These are phyloP conservation scores for Kuraishia ogatae DNA, from an alignment of 805 yeast genomes.

Conservation along the genomic window DNA sequence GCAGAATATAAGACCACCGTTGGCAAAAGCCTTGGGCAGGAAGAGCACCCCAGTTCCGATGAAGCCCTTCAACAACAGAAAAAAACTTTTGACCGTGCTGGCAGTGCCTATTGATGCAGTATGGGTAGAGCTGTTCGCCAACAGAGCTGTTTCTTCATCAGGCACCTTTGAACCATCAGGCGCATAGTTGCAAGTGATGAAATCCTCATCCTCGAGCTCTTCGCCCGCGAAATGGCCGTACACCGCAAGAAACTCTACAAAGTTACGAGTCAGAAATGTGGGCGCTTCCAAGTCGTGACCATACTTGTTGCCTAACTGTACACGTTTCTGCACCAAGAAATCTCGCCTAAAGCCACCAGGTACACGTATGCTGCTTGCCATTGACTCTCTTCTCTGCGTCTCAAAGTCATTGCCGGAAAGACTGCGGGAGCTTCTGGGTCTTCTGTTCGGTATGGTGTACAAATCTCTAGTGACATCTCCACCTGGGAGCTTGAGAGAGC, in stretches of 20 bases:
- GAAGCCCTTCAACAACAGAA: slow-evolving; percentile 63
- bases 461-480: slow-evolving; percentile 46
- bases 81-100: slow-evolving; percentile 63
- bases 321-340: slow-evolving; percentile 30
- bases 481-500: slow-evolving; percentile 31
- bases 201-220: slow-evolving; percentile 63
- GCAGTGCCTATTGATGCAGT: slow-evolving; percentile 48
- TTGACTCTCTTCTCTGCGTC: slow-evolving; percentile 43
- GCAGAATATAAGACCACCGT: slow-evolving; percentile 66
- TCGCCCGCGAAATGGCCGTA: slow-evolving; percentile 89
- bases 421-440: slow-evolving; percentile 18
- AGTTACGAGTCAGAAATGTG: slow-evolving; percentile 57
- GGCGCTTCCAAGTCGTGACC: slow-evolving; percentile 24
- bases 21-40: slow-evolving; percentile 59
- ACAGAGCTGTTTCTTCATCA: slow-evolving; percentile 31
- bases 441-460: slow-evolving; percentile 19
- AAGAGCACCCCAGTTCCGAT: slow-evolving; percentile 73
- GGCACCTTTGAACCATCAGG: slow-evolving; percentile 11
- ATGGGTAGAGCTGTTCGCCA: slow-evolving; percentile 8
- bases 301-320: slow-evolving; percentile 11
- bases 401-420: slow-evolving; percentile 21
- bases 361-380: slow-evolving; percentile 60
- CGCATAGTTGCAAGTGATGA: slow-evolving; percentile 38
- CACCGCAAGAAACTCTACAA: slow-evolving; percentile 66
- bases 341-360: slow-evolving; percentile 84